These are phyloP conservation scores for Tuber indicum DNA, from an alignment of 495 filamentous ascomycete genomes.

Conservation along the genomic window DNA sequence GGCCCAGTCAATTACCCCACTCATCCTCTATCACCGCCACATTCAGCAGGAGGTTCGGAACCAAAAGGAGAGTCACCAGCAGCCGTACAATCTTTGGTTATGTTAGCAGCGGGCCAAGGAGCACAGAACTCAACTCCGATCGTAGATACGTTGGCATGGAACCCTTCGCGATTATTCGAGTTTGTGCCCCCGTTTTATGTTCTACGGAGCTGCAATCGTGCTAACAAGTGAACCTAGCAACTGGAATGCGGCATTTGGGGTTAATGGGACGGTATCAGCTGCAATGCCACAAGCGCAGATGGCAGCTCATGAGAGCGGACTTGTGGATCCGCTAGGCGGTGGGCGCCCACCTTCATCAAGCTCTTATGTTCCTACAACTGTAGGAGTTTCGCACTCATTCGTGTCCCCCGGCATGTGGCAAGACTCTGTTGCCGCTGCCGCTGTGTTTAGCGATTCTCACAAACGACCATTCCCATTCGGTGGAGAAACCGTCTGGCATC, in stretches of 20 bases:
- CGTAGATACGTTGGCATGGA: slow-evolving; percentile 71
- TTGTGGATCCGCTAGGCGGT: slow-evolving; percentile 42
- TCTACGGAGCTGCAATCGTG: background rate
- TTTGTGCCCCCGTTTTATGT: slow-evolving; percentile 49
- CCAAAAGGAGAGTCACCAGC: slow-evolving; percentile 73
- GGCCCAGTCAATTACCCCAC: slow-evolving; percentile 65
- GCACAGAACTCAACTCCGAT: slow-evolving; percentile 52
- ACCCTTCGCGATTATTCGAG: slow-evolving; percentile 90
- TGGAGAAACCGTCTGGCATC: slow-evolving; percentile 34
- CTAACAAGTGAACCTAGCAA: slow-evolving; percentile 30
- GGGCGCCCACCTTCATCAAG: slow-evolving; percentile 46
- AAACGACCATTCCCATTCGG: slow-evolving; percentile 42
- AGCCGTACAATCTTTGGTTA: slow-evolving; percentile 62
- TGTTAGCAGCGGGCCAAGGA: slow-evolving; percentile 60
- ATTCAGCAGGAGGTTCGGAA: slow-evolving; percentile 68
- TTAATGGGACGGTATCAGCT: slow-evolving; percentile 40
- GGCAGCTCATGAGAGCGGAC: slow-evolving; percentile 36
- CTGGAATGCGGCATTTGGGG: slow-evolving; percentile 43
- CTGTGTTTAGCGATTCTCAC: slow-evolving; percentile 52
- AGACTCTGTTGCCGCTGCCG: slow-evolving; percentile 83
- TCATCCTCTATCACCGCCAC: slow-evolving; percentile 75
- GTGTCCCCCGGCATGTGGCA: slow-evolving; percentile 97
- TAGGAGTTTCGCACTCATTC: slow-evolving; percentile 49
- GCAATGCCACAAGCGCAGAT: slow-evolving; percentile 33
- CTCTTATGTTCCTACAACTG: slow-evolving; percentile 50